These are phyloP conservation scores for Epichloe hybrida DNA, from an alignment of 2,329 filamentous ascomycete genomes.

Conservation along the genomic window DNA sequence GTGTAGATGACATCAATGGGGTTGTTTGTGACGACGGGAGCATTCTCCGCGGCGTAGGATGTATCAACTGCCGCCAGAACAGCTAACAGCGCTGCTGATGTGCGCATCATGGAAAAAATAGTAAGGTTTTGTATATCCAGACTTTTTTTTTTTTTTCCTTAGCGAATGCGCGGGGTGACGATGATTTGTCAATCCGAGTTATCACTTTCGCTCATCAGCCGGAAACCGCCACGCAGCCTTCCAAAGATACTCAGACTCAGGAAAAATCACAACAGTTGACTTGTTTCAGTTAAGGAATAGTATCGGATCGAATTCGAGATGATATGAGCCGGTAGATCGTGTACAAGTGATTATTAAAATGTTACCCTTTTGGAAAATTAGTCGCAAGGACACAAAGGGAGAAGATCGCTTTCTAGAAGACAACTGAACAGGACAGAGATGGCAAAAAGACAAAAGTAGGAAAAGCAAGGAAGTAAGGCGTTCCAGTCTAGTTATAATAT, in stretches of 20 bases:
- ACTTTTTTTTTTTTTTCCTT: too few species aligned
- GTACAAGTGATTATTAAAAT: too few species aligned
- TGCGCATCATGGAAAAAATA: not conserved
- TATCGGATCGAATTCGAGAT: too few species aligned
- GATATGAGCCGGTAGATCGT: too few species aligned
- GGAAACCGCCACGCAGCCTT: too few species aligned
- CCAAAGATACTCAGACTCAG: too few species aligned
- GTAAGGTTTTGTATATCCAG: not conserved
- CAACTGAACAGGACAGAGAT: not conserved
- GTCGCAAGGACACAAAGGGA: not conserved
- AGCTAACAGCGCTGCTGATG: not conserved
- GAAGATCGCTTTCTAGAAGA: not conserved
- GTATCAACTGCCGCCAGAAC: not conserved
- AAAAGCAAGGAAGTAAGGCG: not conserved
- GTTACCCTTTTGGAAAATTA: too few species aligned
- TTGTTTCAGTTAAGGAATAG: too few species aligned
- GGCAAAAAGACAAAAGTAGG: not conserved
- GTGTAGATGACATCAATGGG: slow-evolving; percentile 36
- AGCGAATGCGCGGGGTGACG: too few species aligned
- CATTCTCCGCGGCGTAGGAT: slow-evolving; percentile 23
- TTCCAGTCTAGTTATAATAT: not conserved
- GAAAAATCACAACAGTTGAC: too few species aligned
- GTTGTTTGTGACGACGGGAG: slow-evolving; percentile 41
- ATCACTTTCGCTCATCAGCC: too few species aligned
- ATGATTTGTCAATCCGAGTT: too few species aligned